Base-by-base conservation (phyloP, 768 basidiomycete species). In the Boletus eberwhitei region DNA sequence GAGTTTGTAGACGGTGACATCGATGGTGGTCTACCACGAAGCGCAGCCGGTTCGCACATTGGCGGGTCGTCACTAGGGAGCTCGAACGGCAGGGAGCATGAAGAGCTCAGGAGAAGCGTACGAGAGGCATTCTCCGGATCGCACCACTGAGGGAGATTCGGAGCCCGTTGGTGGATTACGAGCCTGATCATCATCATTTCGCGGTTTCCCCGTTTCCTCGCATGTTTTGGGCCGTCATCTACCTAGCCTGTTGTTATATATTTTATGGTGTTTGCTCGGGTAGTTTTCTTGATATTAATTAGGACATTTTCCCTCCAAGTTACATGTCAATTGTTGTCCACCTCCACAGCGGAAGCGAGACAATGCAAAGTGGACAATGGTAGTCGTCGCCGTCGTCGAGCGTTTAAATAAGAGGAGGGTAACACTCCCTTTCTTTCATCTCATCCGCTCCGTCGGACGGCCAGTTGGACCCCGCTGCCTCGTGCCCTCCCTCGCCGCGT, bases 1-100 rank as follows among this genome's bases (percentile, higher is more conserved):
- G 93, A 95, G 62, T 83, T 93, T 62, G 85, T 93, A 17, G 92
- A 96, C 39, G 83, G 83, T 26, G 89, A 89, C 45, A 65, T 76
- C 1, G 88, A 88, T 31, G 79, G 77, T 8, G 70, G 79, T 36
- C 73, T 81, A 50, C 79, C 85, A 7, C 82, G 81, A 40, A 88
- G 86, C 63, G 77, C 80, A 24, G 73, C 82, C 14, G 81, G 77
- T 17, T 87, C 87, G 26, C 87, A 89, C 55, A 74, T 85, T 60
- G 85, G 84, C 21, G 84, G 86, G 37, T 84, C 86, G 46, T 88
- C 86, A 31, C 74, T 87, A 35, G 84, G 81, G 59, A 84, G 81
- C 19, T 80, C 74, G 57, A 77, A 75, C 56, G 68, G 74, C 48
- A 77, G 81, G 50, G 86, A 88, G n/a, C 86, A 89, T 52, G 89